Conservation (phyloP, 306 rosid species). For the Pyrus bretschneideri region DNA sequence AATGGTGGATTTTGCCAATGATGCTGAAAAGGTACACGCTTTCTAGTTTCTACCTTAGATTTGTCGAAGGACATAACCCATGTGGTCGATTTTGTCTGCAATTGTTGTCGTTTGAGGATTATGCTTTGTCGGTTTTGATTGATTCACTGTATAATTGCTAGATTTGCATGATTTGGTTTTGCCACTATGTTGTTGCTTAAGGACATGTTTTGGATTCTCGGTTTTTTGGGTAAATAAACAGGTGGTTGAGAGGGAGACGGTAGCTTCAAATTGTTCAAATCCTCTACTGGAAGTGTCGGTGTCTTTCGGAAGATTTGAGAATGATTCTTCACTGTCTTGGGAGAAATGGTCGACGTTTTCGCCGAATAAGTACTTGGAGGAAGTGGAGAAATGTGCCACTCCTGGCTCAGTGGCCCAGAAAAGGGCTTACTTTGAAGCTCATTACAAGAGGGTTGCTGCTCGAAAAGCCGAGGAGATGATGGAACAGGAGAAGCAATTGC, state of each 20-base stretch:
- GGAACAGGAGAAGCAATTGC: slow-evolving; percentile 55
- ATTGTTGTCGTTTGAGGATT: not conserved
- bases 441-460: slow-evolving; percentile 93
- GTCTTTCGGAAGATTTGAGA: slow-evolving; percentile 91
- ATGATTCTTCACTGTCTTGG: slow-evolving; percentile 84
- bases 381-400: slow-evolving; percentile 90
- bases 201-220: slow-evolving; percentile 23
- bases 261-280: slow-evolving; percentile 44
- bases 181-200: slow-evolving; percentile 25
- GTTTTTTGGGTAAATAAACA: slow-evolving; percentile 23
- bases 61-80: not conserved
- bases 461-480: slow-evolving; percentile 66
- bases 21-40: slow-evolving; percentile 52
- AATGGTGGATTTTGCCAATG: slow-evolving; percentile 31
- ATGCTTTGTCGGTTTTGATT: not conserved
- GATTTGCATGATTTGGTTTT: slow-evolving; percentile 14
- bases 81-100: not conserved
- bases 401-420: slow-evolving; percentile 98
- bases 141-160: slow-evolving; percentile 9
- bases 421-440: slow-evolving; percentile 92
- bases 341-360: slow-evolving; percentile 97
- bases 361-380: slow-evolving; percentile 88
- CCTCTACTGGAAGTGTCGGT: slow-evolving; percentile 73
- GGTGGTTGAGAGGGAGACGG: slow-evolving; percentile 76
- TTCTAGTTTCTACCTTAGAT: slow-evolving; percentile 18